These are phyloP conservation scores for Coleophoma eucalyptorum DNA, from an alignment of 2,329 filamentous ascomycete species.

Conservation along the genomic window DNA sequence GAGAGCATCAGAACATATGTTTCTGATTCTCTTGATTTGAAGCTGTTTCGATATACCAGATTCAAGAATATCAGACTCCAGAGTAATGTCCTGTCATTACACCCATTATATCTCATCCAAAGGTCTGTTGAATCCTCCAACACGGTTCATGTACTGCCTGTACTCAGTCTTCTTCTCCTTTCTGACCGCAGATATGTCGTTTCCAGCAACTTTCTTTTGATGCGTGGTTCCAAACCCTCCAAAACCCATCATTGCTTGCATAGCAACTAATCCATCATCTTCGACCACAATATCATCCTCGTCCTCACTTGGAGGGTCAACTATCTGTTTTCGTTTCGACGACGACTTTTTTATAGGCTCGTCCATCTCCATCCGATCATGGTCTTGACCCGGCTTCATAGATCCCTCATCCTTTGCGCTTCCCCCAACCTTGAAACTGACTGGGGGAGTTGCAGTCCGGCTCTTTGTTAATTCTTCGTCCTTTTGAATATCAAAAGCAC, in stretches of 20 bases:
- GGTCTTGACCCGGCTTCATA: constrained; percentile 12
- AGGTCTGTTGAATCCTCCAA: constrained; percentile 78
- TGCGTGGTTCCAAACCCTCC: constrained; percentile 82
- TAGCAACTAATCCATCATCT: constrained; percentile 67
- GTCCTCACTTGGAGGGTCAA: constrained; percentile 31
- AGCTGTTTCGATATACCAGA: too few species aligned
- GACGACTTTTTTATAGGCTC: constrained; percentile 20
- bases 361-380: constrained; percentile 28
- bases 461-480: constrained; percentile 15
- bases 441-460: constrained; percentile 22
- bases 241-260: constrained; percentile 90
- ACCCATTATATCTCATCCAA: constrained; percentile 43
- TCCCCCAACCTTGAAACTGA: constrained; percentile 24
- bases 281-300: constrained; percentile 47
- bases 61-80: too few species aligned
- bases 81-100: too few species aligned
- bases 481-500: not conserved
- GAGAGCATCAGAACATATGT: too few species aligned
- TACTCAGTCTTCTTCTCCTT: constrained; percentile 96
- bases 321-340: constrained; percentile 2
- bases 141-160: constrained; percentile 92
- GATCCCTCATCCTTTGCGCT: constrained; percentile 4
- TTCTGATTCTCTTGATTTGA: too few species aligned
- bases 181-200: constrained; percentile 74
- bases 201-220: constrained; percentile 82